Conservation (phyloP, 116 monocot species). For the Iris pallida region DNA sequence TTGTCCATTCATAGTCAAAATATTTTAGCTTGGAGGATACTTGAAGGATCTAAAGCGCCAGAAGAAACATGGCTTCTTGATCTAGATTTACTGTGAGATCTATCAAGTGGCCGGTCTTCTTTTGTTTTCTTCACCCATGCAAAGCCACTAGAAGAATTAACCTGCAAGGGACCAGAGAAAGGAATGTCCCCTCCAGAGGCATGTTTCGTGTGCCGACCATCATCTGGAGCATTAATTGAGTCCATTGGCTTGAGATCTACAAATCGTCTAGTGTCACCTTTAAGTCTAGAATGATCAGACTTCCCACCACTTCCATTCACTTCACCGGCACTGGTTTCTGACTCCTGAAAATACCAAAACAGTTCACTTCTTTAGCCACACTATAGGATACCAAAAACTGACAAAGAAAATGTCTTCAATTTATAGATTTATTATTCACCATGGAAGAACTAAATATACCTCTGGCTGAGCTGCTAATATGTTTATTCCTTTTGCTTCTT, state of each 20-base stretch:
- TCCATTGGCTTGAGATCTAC: conserved; percentile 51
- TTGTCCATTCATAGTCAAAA: conserved; percentile 14
- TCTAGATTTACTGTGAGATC: conserved; percentile 31
- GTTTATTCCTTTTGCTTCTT: conserved; percentile 27
- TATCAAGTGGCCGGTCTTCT: conserved; percentile 27
- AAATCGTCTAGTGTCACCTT: conserved; percentile 36
- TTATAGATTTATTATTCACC: not conserved
- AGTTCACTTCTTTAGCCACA: conserved; percentile 3
- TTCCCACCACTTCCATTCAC: conserved; percentile 19
- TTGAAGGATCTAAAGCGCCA: conserved; percentile 11
- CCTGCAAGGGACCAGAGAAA: conserved; percentile 64
- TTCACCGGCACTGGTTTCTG: conserved; percentile 15
- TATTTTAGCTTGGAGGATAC: conserved; percentile 17
- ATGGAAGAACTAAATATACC: conserved; percentile 30
- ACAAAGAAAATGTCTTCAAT: too few species aligned
- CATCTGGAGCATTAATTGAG: conserved; percentile 27
- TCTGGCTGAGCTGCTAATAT: conserved; percentile 33
- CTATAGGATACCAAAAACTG: not conserved
- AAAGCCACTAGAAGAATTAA: conserved; percentile 76
- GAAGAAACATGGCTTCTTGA: conserved; percentile 30
- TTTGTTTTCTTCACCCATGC: conserved; percentile 69
- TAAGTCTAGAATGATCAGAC: conserved; percentile 20
- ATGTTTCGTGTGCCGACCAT: conserved; percentile 20
- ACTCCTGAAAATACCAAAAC: conserved; percentile 28
- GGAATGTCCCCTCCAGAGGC: conserved; percentile 32